Evolutionary conservation across 805 yeast genomes (phyloP), one percentile per base, ranked within the genome.

Genomic region (Candida incommunis): DNA sequence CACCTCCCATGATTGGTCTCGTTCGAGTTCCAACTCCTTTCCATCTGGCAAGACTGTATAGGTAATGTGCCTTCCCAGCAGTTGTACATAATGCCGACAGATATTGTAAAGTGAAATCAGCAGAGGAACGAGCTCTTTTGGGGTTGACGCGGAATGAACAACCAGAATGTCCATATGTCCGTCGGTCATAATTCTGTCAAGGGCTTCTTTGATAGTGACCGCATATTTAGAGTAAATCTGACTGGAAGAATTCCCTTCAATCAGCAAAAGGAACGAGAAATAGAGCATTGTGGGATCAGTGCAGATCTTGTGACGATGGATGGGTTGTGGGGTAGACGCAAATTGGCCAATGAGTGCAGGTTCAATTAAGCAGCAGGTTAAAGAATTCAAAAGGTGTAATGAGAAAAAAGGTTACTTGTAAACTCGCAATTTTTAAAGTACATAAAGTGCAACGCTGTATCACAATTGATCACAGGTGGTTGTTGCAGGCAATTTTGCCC

Each of bases 1-100:
- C 4, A 57, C 64, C 46, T 62, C 66, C 66, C 66, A 62, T 2
- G 44, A 42, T 43, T 56, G 54, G 13, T 50, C 42, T 25, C 57
- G 23, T 2, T 45, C 50, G 24, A 34, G 26, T 4, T 57, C 58
- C 15, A 60, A 46, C 27, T 58, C 57, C 29, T 54, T 50, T 9
- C 66, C 66, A 26, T 62, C 63, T 16, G 61, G 46, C 45, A 62
- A 47, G 11, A 62, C 62, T 3, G 55, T 45, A 20, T 58, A 53
- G 9, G 52, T 48, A 3, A 61, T 54, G 3, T 26, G 25, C 43
- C 48, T 45, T 9, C 56, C 45, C 4, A 46, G 44, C 34, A 42
- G 43, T 18, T 43, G 37, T 16, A 31, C 45, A 2, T 11, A 31
- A n/a, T 31, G 37, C 20, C 37, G 13, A 18, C 37, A 31, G n/a